Base-by-base conservation (phyloP, 129 eudicot species). In the Erigeron canadensis region DNA sequence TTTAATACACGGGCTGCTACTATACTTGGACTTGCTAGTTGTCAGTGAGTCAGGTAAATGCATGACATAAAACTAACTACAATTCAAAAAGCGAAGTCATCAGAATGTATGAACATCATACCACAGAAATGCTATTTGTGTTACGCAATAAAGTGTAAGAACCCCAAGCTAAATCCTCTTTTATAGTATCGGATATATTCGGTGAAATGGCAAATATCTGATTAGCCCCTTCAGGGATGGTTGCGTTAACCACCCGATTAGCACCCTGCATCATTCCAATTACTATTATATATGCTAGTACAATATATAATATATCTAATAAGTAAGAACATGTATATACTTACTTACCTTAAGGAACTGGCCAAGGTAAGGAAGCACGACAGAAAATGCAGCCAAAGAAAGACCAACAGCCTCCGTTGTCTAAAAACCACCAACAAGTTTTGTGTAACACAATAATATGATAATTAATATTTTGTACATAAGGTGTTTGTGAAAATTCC, bases 151-250 rank as follows among this genome's bases (percentile, higher is more conserved):
- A 66, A 53, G 86, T 81, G 70, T 89, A 94, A 3, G 98, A 80
- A 63, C 83, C 95, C 96, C 98, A 89, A 8, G 98, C 98, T 80
- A 94, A 77, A 80, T 89, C 90, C 83, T 89, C 93, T 77, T 74
- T 85, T 21, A 66, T 37, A 12, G 69, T 44, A 62, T 87, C 87
- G 0, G 86, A 65, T 38, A 89, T 84, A 60, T 89, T 58, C 16
- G 71, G 80, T 50, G 96, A 85, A 88, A 94, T 80, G 13, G 75
- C 60, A 50, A 89, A 94, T 51, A 85, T 71, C 79, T 94, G 96
- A 23, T 89, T 84, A 48, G 88, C 86, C 10, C 83, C 88, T 76
- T 80, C 85, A 19, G 90, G 98, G 63, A 87, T 65, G 75, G 41
- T 76, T 75, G 88, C 78, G 63, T 89, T 79, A 70, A 73, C 77